Conservation (phyloP, 495 filamentous ascomycete genomes). For the Aspergillus sclerotioniger region DNA sequence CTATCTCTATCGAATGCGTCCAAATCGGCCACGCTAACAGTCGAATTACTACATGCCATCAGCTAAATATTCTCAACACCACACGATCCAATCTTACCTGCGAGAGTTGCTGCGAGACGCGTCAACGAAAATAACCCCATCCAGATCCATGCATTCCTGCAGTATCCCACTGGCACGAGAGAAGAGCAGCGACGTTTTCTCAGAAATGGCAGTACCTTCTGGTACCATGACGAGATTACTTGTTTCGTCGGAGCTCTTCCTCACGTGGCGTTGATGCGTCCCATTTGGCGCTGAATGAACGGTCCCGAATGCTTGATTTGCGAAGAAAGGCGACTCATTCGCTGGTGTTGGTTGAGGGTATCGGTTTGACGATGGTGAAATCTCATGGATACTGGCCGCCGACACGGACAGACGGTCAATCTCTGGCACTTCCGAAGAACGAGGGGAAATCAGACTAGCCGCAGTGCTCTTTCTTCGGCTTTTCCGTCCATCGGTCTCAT, state of each 20-base stretch:
- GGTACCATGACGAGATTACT: constrained; percentile 15
- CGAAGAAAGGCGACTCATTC: constrained; percentile 9
- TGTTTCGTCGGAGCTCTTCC: constrained; percentile 15
- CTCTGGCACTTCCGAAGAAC: constrained; percentile 6
- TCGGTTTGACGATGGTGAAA: constrained; percentile 1
- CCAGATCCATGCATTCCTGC: constrained; percentile 29
- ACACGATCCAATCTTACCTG: constrained; percentile 16
- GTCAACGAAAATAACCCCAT: constrained; percentile 38
- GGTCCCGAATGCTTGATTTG: background rate
- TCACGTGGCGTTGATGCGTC: constrained; percentile 13
- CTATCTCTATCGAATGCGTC: constrained; percentile 5
- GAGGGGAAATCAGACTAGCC: background rate
- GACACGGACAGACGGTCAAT: constrained; percentile 7
- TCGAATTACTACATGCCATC: constrained; percentile 10
- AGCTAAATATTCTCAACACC: too few relatives aligned
- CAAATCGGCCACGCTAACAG: constrained; percentile 12
- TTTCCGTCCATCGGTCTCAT: background rate
- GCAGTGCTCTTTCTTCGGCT: background rate
- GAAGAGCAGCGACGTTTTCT: constrained; percentile 20
- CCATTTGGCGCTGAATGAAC: background rate
- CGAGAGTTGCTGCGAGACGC: constrained; percentile 20
- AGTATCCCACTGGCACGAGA: constrained; percentile 30
- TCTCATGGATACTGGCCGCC: background rate
- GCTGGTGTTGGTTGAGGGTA: background rate
- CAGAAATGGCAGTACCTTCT: background rate